Evolutionary conservation across 257 asterid genomes (phyloP), one percentile per base, ranked within the genome.

Genomic region (Salvia miltiorrhiza): DNA sequence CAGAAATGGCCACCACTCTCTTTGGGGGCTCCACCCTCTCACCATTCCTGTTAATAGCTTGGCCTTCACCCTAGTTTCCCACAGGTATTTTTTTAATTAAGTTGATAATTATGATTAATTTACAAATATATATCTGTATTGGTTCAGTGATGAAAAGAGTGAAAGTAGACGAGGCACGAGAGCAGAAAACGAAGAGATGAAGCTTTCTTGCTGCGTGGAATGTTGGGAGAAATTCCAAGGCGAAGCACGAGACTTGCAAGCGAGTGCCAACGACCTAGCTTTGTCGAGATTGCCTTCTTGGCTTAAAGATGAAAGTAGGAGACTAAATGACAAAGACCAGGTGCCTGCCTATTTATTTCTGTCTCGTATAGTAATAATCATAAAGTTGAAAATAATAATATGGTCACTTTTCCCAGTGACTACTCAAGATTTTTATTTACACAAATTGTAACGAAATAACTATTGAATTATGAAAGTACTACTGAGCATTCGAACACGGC

Each of bases 11-110:
- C 73, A 77, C 21, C 76, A 67, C 72, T 88, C 96, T 3, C 85
- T 92, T 59, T 92, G 96, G 98, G 91, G 90, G 2, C 57, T 92
- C 69, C 85, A 86, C 60, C 97, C 96, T 20, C 66, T 88, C 45
- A 90, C 95, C 10, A 50, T 92, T 32, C 95, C 97, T 52, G 84
- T 81, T 40, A 83, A 84, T 40, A 76, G 76, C 75, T 77, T 86
- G 84, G 81, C 79, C 40, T 74, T 90, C 32, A 82, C 93, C 65
- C 97, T 92, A 60, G 82, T 78, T 20, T 73, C 86, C 63, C 73
- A 80, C 9, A 85, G 86, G 92, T 84, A 78, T 37, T 7, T 35
- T 35, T 35, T n/a, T n/a, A n/a, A n/a, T n/a, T n/a, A n/a, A n/a
- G n/a, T n/a, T n/a, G n/a, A n/a, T n/a, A n/a, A n/a, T n/a, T n/a